Evolutionary conservation across 192 early-diverging fungal genomes (phyloP), one percentile per base, ranked within the genome.

Genomic region (Dispira parvispora): DNA sequence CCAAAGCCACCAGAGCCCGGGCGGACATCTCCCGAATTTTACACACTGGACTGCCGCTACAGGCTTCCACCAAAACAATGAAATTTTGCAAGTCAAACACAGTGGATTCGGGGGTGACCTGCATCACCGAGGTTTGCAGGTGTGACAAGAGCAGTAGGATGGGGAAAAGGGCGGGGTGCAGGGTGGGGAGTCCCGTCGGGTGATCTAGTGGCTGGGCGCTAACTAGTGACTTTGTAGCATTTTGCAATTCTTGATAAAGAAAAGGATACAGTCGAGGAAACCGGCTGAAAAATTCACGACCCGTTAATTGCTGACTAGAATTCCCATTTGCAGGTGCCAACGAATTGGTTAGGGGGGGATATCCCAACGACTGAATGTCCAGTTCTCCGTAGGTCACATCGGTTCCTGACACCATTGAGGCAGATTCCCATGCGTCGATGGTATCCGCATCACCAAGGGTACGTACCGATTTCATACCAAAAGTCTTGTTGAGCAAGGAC

Each of bases 151-250:
- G 74, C 2, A 89, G 87, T 64, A 98, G 71, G 46, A 94, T 84
- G 18, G 94, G 92, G 75, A 89, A 98, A 11, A 98, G 74, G 10
- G 86, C 83, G 11, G 92, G 91, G 67, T 93, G 89, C 42, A 94
- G 81, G 49, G 77, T 75, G 26, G 69, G 65, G 14, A 75, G 71
- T 23, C 75, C 32, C 32, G 32, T 38, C 32, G 32, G 32, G 3
- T 38, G 32, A 1, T 38, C 6, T 6, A 38, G 6, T 38, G 32
- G 6, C 6, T 38, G 32, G 6, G 6, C 32, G 1, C 6, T 38
- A 38, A 38, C 6, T 6, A 38, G 32, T 38, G 32, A 38, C 32
- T 38, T 6, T 38, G 32, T 38, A 2, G 90, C 87, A 44, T 74
- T 71, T 43, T 79, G 70, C 5, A 97, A 75, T 67, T 93, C 81